These are phyloP conservation scores for Phytophthora hibernalis DNA, from an alignment of 352 stramenopile genomes.

Conservation along the genomic window DNA sequence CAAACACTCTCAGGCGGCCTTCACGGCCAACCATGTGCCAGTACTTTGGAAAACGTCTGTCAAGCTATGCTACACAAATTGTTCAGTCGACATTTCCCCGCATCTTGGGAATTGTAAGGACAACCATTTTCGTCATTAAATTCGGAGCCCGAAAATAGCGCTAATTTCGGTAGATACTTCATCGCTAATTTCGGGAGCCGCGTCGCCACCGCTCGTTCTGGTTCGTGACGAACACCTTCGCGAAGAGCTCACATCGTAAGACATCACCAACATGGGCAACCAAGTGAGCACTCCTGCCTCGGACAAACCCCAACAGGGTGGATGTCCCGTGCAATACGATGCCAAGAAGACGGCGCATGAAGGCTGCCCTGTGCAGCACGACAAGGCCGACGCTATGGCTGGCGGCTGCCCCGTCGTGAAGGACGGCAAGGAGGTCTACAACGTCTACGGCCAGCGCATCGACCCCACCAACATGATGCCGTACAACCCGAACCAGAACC, in stretches of 20 bases:
- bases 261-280: constrained; percentile 63
- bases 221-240: background rate
- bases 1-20: constrained; percentile 12
- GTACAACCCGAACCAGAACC: constrained; percentile 95
- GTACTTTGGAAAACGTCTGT: constrained; percentile 22
- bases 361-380: constrained; percentile 70
- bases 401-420: constrained; percentile 66
- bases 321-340: constrained; percentile 70
- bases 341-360: constrained; percentile 31
- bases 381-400: too few relatives aligned
- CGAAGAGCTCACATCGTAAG: constrained; percentile 18
- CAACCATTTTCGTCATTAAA: background rate
- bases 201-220: constrained; percentile 25
- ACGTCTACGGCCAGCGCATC: constrained; percentile 97
- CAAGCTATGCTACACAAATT: constrained; percentile 29
- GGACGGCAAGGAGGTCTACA: constrained; percentile 87
- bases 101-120: constrained; percentile 28
- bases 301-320: constrained; percentile 17
- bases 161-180: constrained; percentile 21
- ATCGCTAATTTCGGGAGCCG: background rate
- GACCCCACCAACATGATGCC: constrained; percentile 99
- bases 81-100: background rate
- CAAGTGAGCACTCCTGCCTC: constrained; percentile 54
- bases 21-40: constrained; percentile 42
- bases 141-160: background rate